These are phyloP conservation scores for Exophiala aquamarina DNA, from an alignment of 2,329 filamentous ascomycete species.

Conservation along the genomic window DNA sequence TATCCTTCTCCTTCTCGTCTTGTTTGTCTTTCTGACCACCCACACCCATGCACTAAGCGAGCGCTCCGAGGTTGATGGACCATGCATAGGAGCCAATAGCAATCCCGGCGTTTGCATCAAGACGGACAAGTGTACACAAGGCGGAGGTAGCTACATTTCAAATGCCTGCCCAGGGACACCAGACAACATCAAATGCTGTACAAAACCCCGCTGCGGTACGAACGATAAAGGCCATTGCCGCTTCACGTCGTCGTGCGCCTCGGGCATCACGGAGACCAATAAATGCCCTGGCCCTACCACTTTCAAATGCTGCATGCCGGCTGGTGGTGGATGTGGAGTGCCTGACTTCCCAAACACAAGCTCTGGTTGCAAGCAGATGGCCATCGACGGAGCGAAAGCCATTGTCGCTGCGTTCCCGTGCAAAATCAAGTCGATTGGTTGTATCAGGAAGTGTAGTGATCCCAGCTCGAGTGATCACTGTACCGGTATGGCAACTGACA, in stretches of 20 bases:
- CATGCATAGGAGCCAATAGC: slow-evolving; percentile 6
- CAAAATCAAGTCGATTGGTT: slow-evolving; percentile 27
- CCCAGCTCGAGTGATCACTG: slow-evolving; percentile 29
- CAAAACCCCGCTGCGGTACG: slow-evolving; percentile 20
- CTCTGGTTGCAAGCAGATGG: slow-evolving; percentile 25
- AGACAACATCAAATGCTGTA: slow-evolving; percentile 28
- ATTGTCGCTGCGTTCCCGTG: slow-evolving; percentile 27
- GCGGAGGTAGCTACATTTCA: slow-evolving; percentile 39
- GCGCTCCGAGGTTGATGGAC: slow-evolving; percentile 10
- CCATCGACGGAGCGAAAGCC: slow-evolving; percentile 25
- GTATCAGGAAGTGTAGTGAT: slow-evolving; percentile 27
- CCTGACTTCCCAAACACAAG: slow-evolving; percentile 21
- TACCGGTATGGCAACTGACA: slow-evolving; percentile 33
- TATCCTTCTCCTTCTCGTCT: not conserved
- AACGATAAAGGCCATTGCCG: slow-evolving; percentile 26
- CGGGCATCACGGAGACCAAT: slow-evolving; percentile 19
- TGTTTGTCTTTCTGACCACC: slow-evolving; percentile 8
- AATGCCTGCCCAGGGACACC: slow-evolving; percentile 34
- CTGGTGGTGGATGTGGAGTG: slow-evolving; percentile 15
- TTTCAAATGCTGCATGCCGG: slow-evolving; percentile 30
- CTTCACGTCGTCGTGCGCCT: slow-evolving; percentile 21
- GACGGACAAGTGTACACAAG: slow-evolving; percentile 35
- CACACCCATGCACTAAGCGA: slow-evolving; percentile 28
- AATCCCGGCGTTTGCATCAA: slow-evolving; percentile 40
- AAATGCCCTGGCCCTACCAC: slow-evolving; percentile 27